A percentile compares a stretch with the other conserved stretches of the same genome.
Evolutionary conservation across 2,329 filamentous ascomycete genomes (phyloP).

Genomic region (Talaromyces sp.): DNA sequence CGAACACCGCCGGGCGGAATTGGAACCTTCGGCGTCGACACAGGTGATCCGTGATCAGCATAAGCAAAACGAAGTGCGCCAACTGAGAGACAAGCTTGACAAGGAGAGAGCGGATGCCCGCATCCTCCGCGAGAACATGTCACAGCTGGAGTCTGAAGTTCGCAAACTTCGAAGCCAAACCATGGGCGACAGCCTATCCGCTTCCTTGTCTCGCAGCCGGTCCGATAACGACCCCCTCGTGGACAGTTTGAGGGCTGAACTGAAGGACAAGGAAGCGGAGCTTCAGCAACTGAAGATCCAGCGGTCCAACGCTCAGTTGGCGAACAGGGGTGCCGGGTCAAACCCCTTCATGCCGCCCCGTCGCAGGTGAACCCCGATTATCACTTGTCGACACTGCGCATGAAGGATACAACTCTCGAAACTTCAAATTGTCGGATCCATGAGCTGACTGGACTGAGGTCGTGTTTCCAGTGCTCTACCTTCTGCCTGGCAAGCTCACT

Average conservation of each 20-base stretch:
- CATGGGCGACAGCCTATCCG: neutral
- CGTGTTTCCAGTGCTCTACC: neutral
- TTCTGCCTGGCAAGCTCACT: neutral
- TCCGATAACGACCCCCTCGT: neutral
- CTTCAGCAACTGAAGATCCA: neutral
- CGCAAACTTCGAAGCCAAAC: neutral
- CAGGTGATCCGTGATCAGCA: conserved; percentile 1
- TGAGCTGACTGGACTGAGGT: neutral
- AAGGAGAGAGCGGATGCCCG: neutral
- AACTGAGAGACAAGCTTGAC: neutral
- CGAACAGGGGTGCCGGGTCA: neutral
- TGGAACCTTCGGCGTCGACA: neutral
- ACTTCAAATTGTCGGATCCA: neutral
- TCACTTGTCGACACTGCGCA: neutral
- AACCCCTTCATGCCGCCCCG: neutral
- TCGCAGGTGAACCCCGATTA: conserved; percentile 4
- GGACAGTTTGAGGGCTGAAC: neutral
- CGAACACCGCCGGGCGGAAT: neutral
- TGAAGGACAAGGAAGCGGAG: neutral
- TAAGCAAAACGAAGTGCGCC: neutral
- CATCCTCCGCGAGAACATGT: neutral
- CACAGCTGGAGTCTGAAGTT: neutral
- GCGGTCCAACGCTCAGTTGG: neutral
- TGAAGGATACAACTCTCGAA: neutral
- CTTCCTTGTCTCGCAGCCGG: neutral